phyloP scores from a whole-genome alignment of 805 yeast genomes.

The Starmerella scarabaei region DNA sequence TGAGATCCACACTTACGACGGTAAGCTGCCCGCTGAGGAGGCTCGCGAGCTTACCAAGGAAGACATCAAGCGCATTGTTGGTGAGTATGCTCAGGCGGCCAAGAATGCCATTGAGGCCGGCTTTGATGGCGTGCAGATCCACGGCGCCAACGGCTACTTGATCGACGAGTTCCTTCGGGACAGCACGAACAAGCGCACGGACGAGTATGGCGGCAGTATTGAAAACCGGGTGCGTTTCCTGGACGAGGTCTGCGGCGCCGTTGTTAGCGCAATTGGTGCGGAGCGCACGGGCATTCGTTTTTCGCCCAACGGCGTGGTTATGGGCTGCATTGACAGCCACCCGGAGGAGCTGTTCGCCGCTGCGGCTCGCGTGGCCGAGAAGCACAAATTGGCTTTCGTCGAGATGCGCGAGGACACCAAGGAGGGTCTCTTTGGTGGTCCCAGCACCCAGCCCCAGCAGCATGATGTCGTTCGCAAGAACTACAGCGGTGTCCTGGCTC shows the following conservation, averaged over 20 bases:
- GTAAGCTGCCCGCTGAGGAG: conserved; percentile 27
- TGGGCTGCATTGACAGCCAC: conserved; percentile 24
- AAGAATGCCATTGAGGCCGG: conserved; percentile 40
- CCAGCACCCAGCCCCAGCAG: conserved; percentile 6
- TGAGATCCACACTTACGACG: conserved; percentile 22
- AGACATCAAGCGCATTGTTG: conserved; percentile 35
- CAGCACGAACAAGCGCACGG: conserved; percentile 41
- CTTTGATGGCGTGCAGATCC: conserved; percentile 54
- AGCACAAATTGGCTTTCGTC: conserved; percentile 34
- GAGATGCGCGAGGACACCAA: conserved; percentile 36
- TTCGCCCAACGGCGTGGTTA: conserved; percentile 19
- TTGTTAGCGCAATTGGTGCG: conserved; percentile 41
- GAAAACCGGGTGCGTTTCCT: conserved; percentile 43
- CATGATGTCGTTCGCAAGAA: conserved; percentile 8
- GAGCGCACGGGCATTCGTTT: conserved; percentile 36
- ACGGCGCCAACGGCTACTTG: conserved; percentile 51
- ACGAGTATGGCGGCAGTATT: conserved; percentile 51
- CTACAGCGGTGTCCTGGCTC: conserved; percentile 39
- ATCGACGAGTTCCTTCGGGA: conserved; percentile 37
- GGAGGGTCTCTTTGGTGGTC: conserved; percentile 26
- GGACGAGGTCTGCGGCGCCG: conserved; percentile 40
- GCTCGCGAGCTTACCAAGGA: conserved; percentile 40
- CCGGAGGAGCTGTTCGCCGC: conserved; percentile 27
- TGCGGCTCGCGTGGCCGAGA: conserved; percentile 14
- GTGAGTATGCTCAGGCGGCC: conserved; percentile 40